Evolutionary conservation across 257 asterid species (phyloP), one percentile per base, ranked within the genome.

Genomic region (Ligustrum vulgare): DNA sequence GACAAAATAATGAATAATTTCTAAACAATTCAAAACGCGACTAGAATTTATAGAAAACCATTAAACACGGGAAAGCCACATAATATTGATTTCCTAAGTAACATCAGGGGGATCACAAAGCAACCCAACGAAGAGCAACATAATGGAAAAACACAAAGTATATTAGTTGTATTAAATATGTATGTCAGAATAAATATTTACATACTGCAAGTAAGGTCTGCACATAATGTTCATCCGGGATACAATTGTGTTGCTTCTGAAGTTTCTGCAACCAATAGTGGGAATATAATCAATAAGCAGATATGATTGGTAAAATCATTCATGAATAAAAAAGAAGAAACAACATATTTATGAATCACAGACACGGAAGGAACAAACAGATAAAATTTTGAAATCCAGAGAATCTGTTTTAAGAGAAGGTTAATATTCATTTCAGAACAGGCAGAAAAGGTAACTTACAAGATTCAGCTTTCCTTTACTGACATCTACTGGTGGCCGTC

Each of bases 221-320:
- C 75, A 93, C 93, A 74, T 93, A 95, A 81, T 95, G 99, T 87
- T 95, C 99, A 85, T 95, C 99, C 0, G 99, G 99, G 81, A 95
- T 93, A 81, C 98, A 93, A 84, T 95, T 86, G 82, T 95, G 97
- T 88, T 91, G 98, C 83, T 93, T 89, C 87, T 89, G 97, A 86
- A 87, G 96, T 82, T 87, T 95, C 99, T 95, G 99, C 89, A 80
- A 77, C 69, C 56, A 75, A 78, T 45, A 80, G 74, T 45, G 36
- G 25, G 66, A 68, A 74, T 28, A 72, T 58, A 51, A 79, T 80
- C 75, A 80, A 80, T 43, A 33, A 75, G 58, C 13, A 70, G 69
- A 65, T 31, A 73, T 54, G 20, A 62, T 45, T 22, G 18, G 39
- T 49, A 54, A 37, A 66, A 41, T 28, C 60, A 36, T 5, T 54